phyloP scores from a whole-genome alignment of 192 early-diverging fungal species.

The Chytriomyces sp. region DNA sequence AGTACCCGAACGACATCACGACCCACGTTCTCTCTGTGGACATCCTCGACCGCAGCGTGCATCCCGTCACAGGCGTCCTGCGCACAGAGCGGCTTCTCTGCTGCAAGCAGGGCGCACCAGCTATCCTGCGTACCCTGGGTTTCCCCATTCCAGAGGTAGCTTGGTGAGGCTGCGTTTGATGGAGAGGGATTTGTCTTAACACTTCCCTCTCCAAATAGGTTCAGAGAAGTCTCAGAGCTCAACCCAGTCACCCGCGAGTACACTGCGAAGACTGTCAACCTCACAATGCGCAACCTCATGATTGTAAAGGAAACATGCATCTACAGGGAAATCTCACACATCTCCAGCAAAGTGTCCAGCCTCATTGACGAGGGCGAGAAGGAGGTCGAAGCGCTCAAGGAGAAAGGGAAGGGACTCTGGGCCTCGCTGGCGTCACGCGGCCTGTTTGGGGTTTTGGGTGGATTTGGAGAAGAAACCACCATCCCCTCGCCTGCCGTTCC shows the following conservation, averaged over 20 bases:
- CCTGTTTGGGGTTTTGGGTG: slow-evolving; percentile 4
- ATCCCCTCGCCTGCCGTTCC: neutral
- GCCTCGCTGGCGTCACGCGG: neutral
- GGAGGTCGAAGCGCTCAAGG: slow-evolving; percentile 2
- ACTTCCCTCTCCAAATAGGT: no score
- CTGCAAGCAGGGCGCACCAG: slow-evolving; percentile 82
- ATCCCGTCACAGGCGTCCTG: slow-evolving; percentile 81
- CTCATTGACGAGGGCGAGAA: neutral
- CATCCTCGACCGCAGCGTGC: slow-evolving; percentile 77
- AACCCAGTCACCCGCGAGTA: slow-evolving; percentile 75
- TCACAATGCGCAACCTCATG: slow-evolving; percentile 83
- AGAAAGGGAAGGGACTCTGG: neutral
- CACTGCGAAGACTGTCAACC: slow-evolving; percentile 79
- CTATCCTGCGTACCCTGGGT: slow-evolving; percentile 64
- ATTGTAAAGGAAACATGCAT: slow-evolving; percentile 83
- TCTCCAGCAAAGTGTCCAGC: slow-evolving; percentile 55
- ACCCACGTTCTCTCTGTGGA: slow-evolving; percentile 92
- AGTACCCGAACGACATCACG: slow-evolving; percentile 95
- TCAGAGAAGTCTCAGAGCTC: slow-evolving; percentile 64
- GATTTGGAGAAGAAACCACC: neutral
- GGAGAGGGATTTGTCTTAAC: no score
- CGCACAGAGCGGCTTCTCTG: slow-evolving; percentile 90
- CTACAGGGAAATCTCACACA: slow-evolving; percentile 72
- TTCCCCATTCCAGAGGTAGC: slow-evolving; percentile 56
- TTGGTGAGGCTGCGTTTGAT: no score